A percentile compares a stretch with the other conserved stretches of the same genome.
Conservation (phyloP, 2,329 filamentous ascomycete species). For the Penicillium griseofulvum region DNA sequence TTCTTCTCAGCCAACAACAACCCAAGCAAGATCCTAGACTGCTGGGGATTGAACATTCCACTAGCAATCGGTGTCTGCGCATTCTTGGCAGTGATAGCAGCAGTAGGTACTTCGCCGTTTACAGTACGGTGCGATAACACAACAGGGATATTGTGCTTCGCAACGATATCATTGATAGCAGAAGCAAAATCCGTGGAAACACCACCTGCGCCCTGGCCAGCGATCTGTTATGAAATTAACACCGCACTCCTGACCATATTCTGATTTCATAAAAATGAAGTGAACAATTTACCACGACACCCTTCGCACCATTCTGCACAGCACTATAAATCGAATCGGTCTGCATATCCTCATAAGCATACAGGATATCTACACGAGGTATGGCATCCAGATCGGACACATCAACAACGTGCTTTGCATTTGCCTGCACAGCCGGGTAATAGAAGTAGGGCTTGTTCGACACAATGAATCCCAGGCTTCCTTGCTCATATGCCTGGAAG, state of each 20-base stretch:
- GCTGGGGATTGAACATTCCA: conserved; percentile 17
- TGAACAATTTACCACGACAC: conserved; percentile 21
- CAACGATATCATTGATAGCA: conserved; percentile 17
- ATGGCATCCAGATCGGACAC: conserved; percentile 16
- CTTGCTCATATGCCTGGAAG: conserved; percentile 58
- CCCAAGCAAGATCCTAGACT: conserved; percentile 9
- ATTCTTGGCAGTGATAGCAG: conserved; percentile 12
- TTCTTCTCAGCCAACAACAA: conserved; percentile 13
- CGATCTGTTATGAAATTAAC: conserved; percentile 13
- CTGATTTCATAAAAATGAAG: too few species aligned
- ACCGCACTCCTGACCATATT: background rate
- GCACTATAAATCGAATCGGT: conserved; percentile 23
- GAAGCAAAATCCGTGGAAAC: conserved; percentile 17
- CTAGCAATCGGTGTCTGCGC: conserved; percentile 18
- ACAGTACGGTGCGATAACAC: conserved; percentile 25
- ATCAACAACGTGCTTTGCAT: conserved; percentile 38
- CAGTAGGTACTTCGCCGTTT: conserved; percentile 26
- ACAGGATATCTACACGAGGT: conserved; percentile 29
- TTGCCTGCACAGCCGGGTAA: conserved; percentile 52
- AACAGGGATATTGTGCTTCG: conserved; percentile 18
- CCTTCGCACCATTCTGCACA: conserved; percentile 25
- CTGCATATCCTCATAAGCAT: conserved; percentile 29
- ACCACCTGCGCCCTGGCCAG: conserved; percentile 25
- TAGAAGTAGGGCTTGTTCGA: conserved; percentile 61
- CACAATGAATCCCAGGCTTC: conserved; percentile 58